phyloP scores from a whole-genome alignment of 768 basidiomycete genomes.

The Mycena galopus region DNA sequence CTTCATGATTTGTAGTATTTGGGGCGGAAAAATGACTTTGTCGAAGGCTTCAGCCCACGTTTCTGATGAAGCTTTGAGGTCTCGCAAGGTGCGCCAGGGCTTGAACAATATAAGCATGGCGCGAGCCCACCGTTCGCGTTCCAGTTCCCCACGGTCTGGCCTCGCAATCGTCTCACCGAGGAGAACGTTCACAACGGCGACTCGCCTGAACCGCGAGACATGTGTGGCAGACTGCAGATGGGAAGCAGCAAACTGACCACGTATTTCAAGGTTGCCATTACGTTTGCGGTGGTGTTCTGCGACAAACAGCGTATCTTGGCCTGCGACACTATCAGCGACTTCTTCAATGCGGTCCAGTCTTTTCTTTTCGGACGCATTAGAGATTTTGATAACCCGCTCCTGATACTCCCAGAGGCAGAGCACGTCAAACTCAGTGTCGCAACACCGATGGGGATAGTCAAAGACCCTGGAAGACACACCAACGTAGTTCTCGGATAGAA shows the following conservation, averaged over 20 bases:
- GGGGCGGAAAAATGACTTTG: neutral
- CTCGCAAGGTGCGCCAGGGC: neutral
- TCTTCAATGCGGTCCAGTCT: no score
- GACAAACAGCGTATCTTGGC: no score
- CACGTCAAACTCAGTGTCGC: no score
- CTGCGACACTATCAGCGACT: no score
- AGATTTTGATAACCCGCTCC: no score
- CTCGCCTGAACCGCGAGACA: neutral
- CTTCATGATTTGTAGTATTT: neutral
- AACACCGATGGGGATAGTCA: no score
- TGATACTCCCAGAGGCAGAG: no score
- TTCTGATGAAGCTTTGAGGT: neutral
- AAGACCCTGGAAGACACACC: neutral
- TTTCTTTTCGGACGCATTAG: no score
- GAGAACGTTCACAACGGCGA: neutral
- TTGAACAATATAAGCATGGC: conserved; percentile 16
- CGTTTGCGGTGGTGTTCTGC: no score
- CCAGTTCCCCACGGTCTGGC: neutral
- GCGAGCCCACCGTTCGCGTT: neutral
- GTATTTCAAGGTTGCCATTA: no score
- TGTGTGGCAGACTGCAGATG: neutral
- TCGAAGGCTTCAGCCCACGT: neutral
- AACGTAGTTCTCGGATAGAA: neutral
- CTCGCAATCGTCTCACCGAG: neutral
- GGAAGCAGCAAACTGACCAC: no score